phyloP scores from a whole-genome alignment of 768 basidiomycete genomes.

The Nidula microcarpa region DNA sequence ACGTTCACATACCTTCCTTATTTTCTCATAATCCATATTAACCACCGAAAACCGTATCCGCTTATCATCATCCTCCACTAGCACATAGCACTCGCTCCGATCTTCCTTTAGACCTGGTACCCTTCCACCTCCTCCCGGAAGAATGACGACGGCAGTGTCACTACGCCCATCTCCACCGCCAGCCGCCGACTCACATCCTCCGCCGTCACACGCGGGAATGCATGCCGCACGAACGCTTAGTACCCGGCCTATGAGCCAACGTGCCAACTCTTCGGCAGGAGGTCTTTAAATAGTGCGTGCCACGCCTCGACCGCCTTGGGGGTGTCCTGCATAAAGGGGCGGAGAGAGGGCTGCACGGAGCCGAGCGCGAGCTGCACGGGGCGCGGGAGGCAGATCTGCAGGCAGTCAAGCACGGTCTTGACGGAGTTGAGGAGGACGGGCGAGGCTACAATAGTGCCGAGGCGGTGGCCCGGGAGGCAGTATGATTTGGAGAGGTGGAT shows the following conservation, averaged over 20 bases:
- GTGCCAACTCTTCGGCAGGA: constrained; percentile 52
- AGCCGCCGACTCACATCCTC: constrained; percentile 55
- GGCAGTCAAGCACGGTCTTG: constrained; percentile 63
- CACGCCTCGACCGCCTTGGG: constrained; percentile 46
- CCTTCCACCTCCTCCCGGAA: constrained; percentile 43
- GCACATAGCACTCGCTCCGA: constrained; percentile 8
- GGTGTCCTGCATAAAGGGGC: constrained; percentile 47
- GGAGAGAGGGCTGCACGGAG: constrained; percentile 48
- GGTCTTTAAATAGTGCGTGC: constrained; percentile 50
- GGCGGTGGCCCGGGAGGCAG: constrained; percentile 77
- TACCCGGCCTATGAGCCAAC: constrained; percentile 69
- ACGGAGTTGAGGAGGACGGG: constrained; percentile 44
- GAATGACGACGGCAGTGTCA: constrained; percentile 64
- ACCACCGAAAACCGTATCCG: constrained; percentile 83
- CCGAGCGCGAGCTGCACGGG: constrained; percentile 67
- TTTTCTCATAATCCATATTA: constrained; percentile 65
- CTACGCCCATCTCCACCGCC: constrained; percentile 59
- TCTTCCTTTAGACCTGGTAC: constrained; percentile 14
- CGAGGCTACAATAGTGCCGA: constrained; percentile 70
- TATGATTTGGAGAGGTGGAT: constrained; percentile 78
- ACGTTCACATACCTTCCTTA: constrained; percentile 48
- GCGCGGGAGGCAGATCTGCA: constrained; percentile 79
- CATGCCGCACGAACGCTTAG: constrained; percentile 75
- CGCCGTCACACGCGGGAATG: constrained; percentile 45
- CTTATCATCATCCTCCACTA: constrained; percentile 39